phyloP scores from a whole-genome alignment of 306 rosid genomes.

The Pterocarpus macrocarpus region DNA sequence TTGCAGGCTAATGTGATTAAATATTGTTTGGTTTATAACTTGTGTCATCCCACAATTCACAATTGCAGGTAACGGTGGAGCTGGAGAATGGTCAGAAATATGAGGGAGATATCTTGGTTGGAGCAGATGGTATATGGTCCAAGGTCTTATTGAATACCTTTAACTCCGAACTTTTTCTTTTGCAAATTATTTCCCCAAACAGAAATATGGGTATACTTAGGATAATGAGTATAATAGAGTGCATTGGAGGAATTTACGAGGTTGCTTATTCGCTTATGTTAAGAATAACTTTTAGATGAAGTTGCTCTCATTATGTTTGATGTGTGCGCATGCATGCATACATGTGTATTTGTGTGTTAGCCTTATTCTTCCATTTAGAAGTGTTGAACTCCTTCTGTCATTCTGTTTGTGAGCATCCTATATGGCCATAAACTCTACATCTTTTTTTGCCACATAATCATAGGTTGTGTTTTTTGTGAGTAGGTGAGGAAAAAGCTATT shows the following conservation, averaged over 20 bases:
- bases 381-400: constrained; percentile 11
- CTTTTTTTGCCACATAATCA: constrained; percentile 10
- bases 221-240: not conserved
- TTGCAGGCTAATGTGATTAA: constrained; percentile 16
- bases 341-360: not conserved
- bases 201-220: not conserved
- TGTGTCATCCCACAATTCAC: constrained; percentile 38
- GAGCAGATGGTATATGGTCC: constrained; percentile 99
- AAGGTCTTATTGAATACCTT: constrained; percentile 63
- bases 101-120: constrained; percentile 94
- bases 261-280: not conserved
- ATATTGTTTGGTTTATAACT: constrained; percentile 32
- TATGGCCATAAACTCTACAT: constrained; percentile 5
- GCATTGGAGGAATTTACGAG: constrained; percentile 10
- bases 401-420: constrained; percentile 28
- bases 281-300: constrained; percentile 17
- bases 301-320: constrained; percentile 16
- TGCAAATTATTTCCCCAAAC: constrained; percentile 8
- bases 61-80: constrained; percentile 75
- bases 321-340: not conserved
- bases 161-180: constrained; percentile 18
- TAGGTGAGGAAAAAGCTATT: constrained; percentile 87
- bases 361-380: constrained; percentile 30
- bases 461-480: constrained; percentile 38
- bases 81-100: constrained; percentile 81